A percentile compares a stretch with the other conserved stretches of the same genome.
Evolutionary conservation across 2,329 filamentous ascomycete genomes (phyloP).

Genomic region (Dactylonectria macrodidyma): DNA sequence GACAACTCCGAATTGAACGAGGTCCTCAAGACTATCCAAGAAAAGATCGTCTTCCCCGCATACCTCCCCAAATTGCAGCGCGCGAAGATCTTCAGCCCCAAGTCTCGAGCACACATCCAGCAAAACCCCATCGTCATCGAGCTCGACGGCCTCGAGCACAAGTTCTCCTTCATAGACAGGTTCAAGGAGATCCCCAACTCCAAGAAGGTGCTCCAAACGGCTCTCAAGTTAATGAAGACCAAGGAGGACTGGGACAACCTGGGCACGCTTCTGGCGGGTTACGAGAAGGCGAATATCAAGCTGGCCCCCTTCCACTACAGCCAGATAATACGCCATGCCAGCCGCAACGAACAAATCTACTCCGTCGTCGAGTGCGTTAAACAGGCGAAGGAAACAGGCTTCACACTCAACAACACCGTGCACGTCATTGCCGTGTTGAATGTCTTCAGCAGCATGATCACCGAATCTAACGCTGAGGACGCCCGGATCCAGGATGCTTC

Average conservation of each 20-base stretch:
- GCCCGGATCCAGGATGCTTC: constrained; percentile 59
- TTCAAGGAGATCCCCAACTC: constrained; percentile 60
- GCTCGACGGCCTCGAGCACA: constrained; percentile 69
- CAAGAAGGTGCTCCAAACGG: constrained; percentile 54
- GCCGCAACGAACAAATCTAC: constrained; percentile 58
- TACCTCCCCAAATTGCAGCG: constrained; percentile 69
- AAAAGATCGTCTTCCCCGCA: constrained; percentile 73
- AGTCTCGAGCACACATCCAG: constrained; percentile 64
- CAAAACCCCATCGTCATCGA: constrained; percentile 71
- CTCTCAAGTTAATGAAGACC: constrained; percentile 63
- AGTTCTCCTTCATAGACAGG: constrained; percentile 64
- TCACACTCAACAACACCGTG: constrained; percentile 60
- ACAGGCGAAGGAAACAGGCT: constrained; percentile 61
- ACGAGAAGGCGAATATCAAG: constrained; percentile 58
- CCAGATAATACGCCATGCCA: constrained; percentile 60
- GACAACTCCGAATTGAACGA: constrained; percentile 68
- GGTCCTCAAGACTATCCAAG: constrained; percentile 67
- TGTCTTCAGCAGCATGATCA: constrained; percentile 56
- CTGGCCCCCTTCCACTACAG: constrained; percentile 53
- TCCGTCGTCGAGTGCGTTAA: constrained; percentile 66
- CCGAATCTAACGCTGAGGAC: constrained; percentile 53
- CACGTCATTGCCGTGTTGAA: constrained; percentile 51
- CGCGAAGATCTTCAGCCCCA: constrained; percentile 65
- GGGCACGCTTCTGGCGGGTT: constrained; percentile 65
- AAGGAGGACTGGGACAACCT: constrained; percentile 68